A percentile compares a stretch with the other conserved stretches of the same genome.
Evolutionary conservation across 257 asterid genomes (phyloP).

Genomic region (Thymus quinquecostatus): DNA sequence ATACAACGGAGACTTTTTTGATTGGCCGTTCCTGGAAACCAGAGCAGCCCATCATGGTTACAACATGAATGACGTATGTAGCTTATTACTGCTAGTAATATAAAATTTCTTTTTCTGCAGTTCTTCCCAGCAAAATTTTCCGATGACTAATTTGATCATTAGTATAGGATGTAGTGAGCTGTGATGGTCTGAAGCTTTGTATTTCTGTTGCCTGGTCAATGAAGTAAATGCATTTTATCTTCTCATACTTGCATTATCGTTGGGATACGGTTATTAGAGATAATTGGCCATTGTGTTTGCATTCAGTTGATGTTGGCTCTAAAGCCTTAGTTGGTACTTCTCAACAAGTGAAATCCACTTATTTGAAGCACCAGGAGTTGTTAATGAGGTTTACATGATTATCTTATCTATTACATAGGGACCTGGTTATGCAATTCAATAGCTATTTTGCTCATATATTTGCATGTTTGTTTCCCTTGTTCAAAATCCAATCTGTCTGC

Average conservation of each 20-base stretch:
- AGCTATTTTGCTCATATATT: slow-evolving; percentile 20
- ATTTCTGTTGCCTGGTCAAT: background rate
- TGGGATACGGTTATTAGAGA: slow-evolving; percentile 12
- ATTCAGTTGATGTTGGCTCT: slow-evolving; percentile 16
- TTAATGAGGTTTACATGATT: slow-evolving; percentile 25
- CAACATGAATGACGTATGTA: slow-evolving; percentile 73
- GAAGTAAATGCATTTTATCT: background rate
- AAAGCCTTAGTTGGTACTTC: slow-evolving; percentile 27
- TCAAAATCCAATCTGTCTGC: slow-evolving; percentile 8
- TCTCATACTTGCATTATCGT: slow-evolving; percentile 9
- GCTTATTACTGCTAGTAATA: slow-evolving; percentile 28
- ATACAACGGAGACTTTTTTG: slow-evolving; percentile 97
- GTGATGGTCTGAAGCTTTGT: slow-evolving; percentile 17
- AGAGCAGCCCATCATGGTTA: slow-evolving; percentile 91
- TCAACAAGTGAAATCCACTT: slow-evolving; percentile 23
- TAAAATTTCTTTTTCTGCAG: slow-evolving; percentile 14
- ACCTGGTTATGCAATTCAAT: slow-evolving; percentile 16
- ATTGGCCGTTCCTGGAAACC: slow-evolving; percentile 95
- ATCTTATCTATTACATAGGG: slow-evolving; percentile 17
- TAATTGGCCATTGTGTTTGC: slow-evolving; percentile 18
- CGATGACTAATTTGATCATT: slow-evolving; percentile 1
- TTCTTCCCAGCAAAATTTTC: background rate
- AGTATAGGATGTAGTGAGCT: slow-evolving; percentile 16
- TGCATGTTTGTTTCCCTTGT: slow-evolving; percentile 14
- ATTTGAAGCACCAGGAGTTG: background rate